Evolutionary conservation across 1,284 basidiomycete species (phyloP).

Genomic region (Paramarasmius palmivorus): DNA sequence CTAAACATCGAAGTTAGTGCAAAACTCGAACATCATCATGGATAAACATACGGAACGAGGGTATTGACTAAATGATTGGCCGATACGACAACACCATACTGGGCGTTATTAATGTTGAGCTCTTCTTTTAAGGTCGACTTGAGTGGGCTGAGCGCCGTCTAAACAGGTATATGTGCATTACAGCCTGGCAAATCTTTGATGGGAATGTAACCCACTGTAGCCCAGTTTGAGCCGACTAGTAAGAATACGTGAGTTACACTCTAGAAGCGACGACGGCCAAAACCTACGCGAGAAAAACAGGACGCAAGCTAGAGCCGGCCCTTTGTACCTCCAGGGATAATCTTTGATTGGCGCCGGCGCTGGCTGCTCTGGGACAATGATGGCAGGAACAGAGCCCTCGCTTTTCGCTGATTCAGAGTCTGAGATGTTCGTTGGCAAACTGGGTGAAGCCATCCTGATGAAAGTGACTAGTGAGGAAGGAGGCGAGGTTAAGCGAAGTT

Average conservation of each 20-base stretch:
- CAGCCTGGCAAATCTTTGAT: no score
- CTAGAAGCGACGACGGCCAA: neutral
- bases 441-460: no score
- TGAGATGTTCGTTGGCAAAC: no score
- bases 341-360: neutral
- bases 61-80: conserved; percentile 11
- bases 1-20: no score
- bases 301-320: conserved; percentile 10
- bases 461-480: no score
- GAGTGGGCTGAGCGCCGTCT: conserved; percentile 4
- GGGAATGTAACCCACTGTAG: no score
- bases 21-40: no score
- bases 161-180: neutral
- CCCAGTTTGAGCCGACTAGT: no score
- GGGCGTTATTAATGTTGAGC: conserved; percentile 10
- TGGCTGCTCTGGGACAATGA: no score
- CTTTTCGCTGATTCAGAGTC: no score
- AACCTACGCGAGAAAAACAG: conserved; percentile 9
- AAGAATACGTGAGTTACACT: neutral
- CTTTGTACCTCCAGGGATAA: conserved; percentile 12
- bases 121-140: conserved; percentile 11
- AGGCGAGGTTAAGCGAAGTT: no score
- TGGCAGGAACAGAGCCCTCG: no score
- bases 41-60: neutral
- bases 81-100: conserved; percentile 10